Percentiles rank a stretch among this genome's conserved stretches.
These are phyloP conservation scores for Clitopilus hobsonii DNA, from an alignment of 768 basidiomycete species.

Conservation along the genomic window DNA sequence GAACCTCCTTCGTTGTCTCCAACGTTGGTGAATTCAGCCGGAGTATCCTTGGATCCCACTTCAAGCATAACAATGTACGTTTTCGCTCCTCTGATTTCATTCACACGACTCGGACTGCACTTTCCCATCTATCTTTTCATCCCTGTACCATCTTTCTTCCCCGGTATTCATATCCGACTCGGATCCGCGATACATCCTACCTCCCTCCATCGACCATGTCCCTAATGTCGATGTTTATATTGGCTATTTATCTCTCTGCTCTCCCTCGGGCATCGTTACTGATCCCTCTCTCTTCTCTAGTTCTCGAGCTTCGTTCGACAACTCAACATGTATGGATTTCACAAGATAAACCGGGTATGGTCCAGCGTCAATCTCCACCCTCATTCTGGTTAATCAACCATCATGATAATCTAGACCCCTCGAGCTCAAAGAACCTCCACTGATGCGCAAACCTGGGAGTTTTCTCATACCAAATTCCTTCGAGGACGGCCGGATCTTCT, in stretches of 20 bases:
- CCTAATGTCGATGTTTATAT: background rate
- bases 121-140: background rate
- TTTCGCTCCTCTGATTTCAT: background rate
- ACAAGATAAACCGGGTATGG: conserved; percentile 83
- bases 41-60: conserved; percentile 80
- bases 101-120: background rate
- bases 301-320: conserved; percentile 94
- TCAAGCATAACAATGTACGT: conserved; percentile 86
- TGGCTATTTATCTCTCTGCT: too few relatives aligned
- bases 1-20: conserved; percentile 81
- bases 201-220: conserved; percentile 1
- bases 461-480: conserved; percentile 83
- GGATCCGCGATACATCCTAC: background rate
- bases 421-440: conserved; percentile 78
- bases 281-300: too few relatives aligned
- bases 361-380: background rate
- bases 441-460: conserved; percentile 84
- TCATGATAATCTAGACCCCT: conserved; percentile 48
- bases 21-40: conserved; percentile 85
- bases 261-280: too few relatives aligned
- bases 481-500: conserved; percentile 76
- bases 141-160: background rate
- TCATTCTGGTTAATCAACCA: background rate
- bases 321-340: conserved; percentile 95
- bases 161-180: conserved; percentile 1